Base-by-base conservation (phyloP, 73 alveolate genomes). In the Uronychia binucleata region DNA sequence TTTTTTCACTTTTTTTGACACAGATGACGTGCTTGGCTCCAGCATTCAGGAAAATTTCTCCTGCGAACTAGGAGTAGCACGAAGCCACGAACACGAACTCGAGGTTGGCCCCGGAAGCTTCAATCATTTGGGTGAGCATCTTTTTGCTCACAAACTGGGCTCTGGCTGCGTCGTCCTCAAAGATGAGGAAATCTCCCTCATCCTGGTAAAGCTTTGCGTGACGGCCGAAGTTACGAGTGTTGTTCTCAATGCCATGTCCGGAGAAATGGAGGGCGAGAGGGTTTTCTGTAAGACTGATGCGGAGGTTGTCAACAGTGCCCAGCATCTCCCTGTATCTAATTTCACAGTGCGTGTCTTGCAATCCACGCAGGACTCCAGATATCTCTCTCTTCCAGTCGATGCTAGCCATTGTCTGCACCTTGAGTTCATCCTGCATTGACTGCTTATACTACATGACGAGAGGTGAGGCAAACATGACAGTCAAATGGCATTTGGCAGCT, bases 1-100 rank as follows among this genome's bases (percentile, higher is more conserved):
- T 90, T 33, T 84, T 35, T 34, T 76, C 81, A 0, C 83, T 82
- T 31, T 78, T 81, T 33, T 75, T 25, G 30, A 90, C 83, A 77
- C 92, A 84, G 0, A 90, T 85, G 25, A 90, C 95, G 79, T 90
- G 95, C 79, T 81, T 84, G 1, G 92, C 95, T 78, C 95, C 95
- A 30, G 91, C 89, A 58, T 90, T 79, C 35, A 35, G 87, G 76
- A 90, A 90, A 31, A 90, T 87, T 31, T 86, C 87, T 25, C 95
- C 95, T 33, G 92, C 91, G 79, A 85, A 85, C 59, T 90, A 59
- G 35, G 90, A 78, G 74, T 90, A 81, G 76, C 95, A 90, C 28
- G 90, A 79, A 0, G 95, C 95, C 0, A 90, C 90, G 35, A 90
- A 90, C 31, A 90, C 95, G 77, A 90, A 88, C 32, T 90, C 92